Base-by-base conservation (phyloP, 257 asterid species). In the Thymus mandschuricus region DNA sequence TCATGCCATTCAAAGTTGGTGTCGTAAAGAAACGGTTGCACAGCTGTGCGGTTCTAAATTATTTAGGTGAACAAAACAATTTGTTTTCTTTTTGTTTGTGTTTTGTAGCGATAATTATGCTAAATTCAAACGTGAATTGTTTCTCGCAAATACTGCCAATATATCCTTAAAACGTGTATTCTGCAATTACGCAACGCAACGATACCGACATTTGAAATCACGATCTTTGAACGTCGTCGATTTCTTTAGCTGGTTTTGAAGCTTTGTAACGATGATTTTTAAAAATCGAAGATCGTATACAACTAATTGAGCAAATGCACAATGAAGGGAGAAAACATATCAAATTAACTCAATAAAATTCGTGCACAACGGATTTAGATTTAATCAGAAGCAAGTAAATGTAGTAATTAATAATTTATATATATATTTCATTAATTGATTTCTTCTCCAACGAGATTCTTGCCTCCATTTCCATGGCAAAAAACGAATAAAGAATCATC, bases 401-500 rank as follows among this genome's bases (percentile, higher is more conserved):
- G 15, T 3, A 35, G 5, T 35, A 3, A 35, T 51, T 21, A 21
- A 21, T 21, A 21, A 29, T 35, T 10, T 2, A 35, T 56, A n/a
- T 27, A 60, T 10, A 3, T 45, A 4, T 56, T 29, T 8, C 40
- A 56, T 11, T 30, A 62, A 3, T 43, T 13, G 28, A 69, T 31
- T 31, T 45, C 7, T 11, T 35, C 44, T 49, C 54, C 60, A 59
- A 61, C 40, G 54, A 70, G 69, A 58, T 55, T 29, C 4, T 34
- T 28, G 21, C 56, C 75, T 44, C 49, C 10, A 44, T 7, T 60
- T 71, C 59, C 73, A 48, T 48, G 76, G 66, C 75, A 76, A 78
- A 76, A 78, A 83, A 80, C 49, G 74, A 91, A 91, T 86, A 84
- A 88, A 80, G 88, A 87, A 87, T 89, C 71, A 35, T 76, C 81